Evolutionary conservation across 176 grass and related monocot genomes (phyloP).

Genomic region (Musa beccarii): DNA sequence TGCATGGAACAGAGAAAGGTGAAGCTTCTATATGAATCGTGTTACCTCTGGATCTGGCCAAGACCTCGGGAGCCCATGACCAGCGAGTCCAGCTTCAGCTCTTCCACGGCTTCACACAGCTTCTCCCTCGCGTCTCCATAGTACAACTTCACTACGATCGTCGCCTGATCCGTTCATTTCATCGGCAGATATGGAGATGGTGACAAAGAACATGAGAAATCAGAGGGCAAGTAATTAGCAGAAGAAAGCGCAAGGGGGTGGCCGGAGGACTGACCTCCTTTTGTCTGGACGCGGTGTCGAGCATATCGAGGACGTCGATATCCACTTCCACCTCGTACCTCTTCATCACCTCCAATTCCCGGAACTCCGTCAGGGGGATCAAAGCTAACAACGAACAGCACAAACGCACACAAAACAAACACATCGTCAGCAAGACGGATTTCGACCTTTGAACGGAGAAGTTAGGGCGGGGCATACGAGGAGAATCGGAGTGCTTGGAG

Average conservation of each 20-base stretch:
- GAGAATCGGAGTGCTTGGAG: slow-evolving; percentile 24
- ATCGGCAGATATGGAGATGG: no score
- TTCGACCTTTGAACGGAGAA: no score
- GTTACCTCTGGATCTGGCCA: slow-evolving; percentile 51
- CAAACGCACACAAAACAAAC: no score
- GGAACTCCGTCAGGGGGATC: slow-evolving; percentile 59
- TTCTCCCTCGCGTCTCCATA: slow-evolving; percentile 79
- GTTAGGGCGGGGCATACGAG: no score
- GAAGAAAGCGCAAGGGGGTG: background rate
- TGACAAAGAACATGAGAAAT: no score
- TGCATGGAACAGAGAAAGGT: background rate
- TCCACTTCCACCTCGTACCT: slow-evolving; percentile 47
- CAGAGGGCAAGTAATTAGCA: no score
- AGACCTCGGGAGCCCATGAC: slow-evolving; percentile 73
- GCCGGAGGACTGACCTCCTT: slow-evolving; percentile 30
- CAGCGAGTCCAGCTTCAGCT: slow-evolving; percentile 50
- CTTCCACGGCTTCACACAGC: slow-evolving; percentile 50
- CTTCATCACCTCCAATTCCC: slow-evolving; percentile 39
- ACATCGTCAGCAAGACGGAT: no score
- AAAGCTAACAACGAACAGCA: slow-evolving; percentile 28
- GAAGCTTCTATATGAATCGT: background rate
- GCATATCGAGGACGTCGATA: slow-evolving; percentile 42
- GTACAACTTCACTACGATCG: slow-evolving; percentile 51
- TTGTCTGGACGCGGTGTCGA: slow-evolving; percentile 33
- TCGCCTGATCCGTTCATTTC: slow-evolving; percentile 28